These are phyloP conservation scores for Erodium chrysanthum DNA, from an alignment of 441 rosid species.

Conservation along the genomic window DNA sequence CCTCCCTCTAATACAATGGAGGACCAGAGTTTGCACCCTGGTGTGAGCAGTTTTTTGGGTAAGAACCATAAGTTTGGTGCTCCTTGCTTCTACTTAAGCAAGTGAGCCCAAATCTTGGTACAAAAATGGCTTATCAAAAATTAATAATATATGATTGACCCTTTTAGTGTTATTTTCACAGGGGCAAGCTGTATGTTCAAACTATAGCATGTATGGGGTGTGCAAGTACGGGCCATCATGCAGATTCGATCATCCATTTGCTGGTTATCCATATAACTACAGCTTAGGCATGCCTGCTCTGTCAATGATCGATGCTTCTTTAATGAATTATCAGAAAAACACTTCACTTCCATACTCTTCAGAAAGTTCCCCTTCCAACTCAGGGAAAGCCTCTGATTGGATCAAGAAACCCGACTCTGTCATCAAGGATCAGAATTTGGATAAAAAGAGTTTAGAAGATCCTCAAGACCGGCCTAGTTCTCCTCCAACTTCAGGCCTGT, in stretches of 20 bases:
- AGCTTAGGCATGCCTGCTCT: background rate
- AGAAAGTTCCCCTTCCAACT: conserved; percentile 22
- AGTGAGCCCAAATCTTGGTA: too few relatives aligned
- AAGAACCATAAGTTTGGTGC: too few relatives aligned
- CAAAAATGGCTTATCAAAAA: too few relatives aligned
- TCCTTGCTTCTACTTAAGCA: too few relatives aligned
- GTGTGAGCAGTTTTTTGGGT: too few relatives aligned
- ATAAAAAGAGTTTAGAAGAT: conserved; percentile 24
- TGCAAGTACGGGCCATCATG: background rate
- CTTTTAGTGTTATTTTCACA: conserved; percentile 19
- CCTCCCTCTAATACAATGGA: too few relatives aligned
- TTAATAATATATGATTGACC: too few relatives aligned
- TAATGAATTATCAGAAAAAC: conserved; percentile 27
- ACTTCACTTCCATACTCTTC: conserved; percentile 26
- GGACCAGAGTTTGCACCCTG: too few relatives aligned
- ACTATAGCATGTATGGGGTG: background rate
- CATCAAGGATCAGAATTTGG: conserved; percentile 27
- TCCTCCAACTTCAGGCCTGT: conserved; percentile 8
- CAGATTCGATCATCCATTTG: background rate
- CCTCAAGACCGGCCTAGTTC: conserved; percentile 24
- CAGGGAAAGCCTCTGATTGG: background rate
- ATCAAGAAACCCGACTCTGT: conserved; percentile 18
- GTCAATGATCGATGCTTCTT: conserved; percentile 7
- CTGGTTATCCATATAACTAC: background rate
- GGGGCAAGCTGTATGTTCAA: conserved; percentile 27